Conservation (phyloP, 192 early-diverging fungal genomes). For the Mortierella alpina region DNA sequence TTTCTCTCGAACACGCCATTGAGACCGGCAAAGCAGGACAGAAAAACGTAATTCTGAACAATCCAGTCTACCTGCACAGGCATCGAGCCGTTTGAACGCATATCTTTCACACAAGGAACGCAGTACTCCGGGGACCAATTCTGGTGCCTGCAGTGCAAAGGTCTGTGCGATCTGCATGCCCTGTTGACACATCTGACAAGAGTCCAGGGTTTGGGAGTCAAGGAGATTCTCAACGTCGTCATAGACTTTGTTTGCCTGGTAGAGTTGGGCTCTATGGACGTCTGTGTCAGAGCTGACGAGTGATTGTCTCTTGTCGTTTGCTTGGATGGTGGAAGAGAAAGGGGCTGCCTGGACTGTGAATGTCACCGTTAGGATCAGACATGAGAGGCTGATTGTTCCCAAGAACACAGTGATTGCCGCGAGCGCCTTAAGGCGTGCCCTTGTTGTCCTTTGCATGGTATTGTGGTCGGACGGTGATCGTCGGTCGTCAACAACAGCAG, state of each 20-base stretch:
- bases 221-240: slow-evolving; percentile 35
- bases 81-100: slow-evolving; percentile 23
- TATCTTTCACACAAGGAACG: slow-evolving; percentile 26
- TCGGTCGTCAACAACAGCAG: too few relatives aligned
- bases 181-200: slow-evolving; percentile 45
- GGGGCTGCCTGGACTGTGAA: not conserved
- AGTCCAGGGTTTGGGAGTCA: slow-evolving; percentile 33
- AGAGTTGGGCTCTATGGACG: slow-evolving; percentile 16
- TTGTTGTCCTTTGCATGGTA: too few relatives aligned
- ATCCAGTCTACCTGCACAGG: slow-evolving; percentile 28
- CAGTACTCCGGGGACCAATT: slow-evolving; percentile 31
- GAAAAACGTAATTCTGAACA: not conserved
- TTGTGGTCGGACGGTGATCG: too few relatives aligned
- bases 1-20: not conserved
- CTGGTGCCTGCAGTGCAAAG: slow-evolving; percentile 37
- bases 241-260: slow-evolving; percentile 18
- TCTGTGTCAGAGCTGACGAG: not conserved
- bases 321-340: not conserved
- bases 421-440: too few relatives aligned
- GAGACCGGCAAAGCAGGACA: not conserved
- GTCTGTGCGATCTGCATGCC: slow-evolving; percentile 30
- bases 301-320: slow-evolving; percentile 1
- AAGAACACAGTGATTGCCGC: too few relatives aligned
- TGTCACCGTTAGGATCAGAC: not conserved
- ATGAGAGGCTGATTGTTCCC: not conserved